These are phyloP conservation scores for Marchantia polymorpha DNA, from an alignment of 225 moss, liverwort and hornwort genomes.

Conservation along the genomic window DNA sequence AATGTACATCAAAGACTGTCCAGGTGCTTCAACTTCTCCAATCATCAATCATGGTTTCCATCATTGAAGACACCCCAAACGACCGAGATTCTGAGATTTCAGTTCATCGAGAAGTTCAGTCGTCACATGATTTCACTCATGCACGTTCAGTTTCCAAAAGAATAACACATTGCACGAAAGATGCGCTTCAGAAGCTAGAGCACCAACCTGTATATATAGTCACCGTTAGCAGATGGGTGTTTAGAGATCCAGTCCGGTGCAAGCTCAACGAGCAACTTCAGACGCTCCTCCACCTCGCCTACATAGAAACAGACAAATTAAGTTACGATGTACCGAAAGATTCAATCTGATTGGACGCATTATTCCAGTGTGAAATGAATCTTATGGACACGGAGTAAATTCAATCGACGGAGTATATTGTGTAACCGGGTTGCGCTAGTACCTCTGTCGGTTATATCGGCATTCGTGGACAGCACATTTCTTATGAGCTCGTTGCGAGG, in stretches of 20 bases:
- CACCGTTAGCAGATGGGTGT: slow-evolving; percentile 64
- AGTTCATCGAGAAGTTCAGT: background rate
- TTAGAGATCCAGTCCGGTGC: slow-evolving; percentile 86
- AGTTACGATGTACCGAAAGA: too few relatives aligned
- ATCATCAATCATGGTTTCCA: background rate
- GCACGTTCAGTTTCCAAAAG: background rate
- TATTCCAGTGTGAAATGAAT: too few relatives aligned
- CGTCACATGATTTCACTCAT: too few relatives aligned
- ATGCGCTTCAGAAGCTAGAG: background rate
- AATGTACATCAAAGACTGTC: background rate
- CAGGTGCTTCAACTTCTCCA: background rate
- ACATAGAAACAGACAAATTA: background rate
- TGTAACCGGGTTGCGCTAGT: slow-evolving; percentile 7
- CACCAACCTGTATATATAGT: slow-evolving; percentile 73
- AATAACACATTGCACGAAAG: background rate
- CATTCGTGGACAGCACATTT: slow-evolving; percentile 64
- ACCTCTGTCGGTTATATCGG: slow-evolving; percentile 68
- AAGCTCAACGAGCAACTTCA: slow-evolving; percentile 67
- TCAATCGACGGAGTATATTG: too few relatives aligned
- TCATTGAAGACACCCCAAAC: background rate
- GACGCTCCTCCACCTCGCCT: slow-evolving; percentile 74
- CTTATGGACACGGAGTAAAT: too few relatives aligned
- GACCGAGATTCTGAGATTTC: background rate
- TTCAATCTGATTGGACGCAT: too few relatives aligned
- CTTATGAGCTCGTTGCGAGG: slow-evolving; percentile 72